Evolutionary conservation across 768 basidiomycete genomes (phyloP).

Genomic region (Mycena latifolia): DNA sequence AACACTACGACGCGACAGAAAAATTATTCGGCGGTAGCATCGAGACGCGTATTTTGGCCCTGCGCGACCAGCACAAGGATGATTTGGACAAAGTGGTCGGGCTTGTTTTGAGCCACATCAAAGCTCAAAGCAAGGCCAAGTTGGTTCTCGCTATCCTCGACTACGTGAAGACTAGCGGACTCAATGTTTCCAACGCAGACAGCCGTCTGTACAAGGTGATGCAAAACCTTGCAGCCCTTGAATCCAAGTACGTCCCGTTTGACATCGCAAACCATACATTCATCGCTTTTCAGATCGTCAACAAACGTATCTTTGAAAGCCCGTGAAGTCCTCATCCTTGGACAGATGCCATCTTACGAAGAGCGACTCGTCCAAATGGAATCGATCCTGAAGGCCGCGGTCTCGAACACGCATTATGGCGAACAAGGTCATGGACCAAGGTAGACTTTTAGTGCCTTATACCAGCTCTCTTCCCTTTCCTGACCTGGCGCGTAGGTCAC

Average conservation of each 20-base stretch:
- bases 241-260: conserved; percentile 77
- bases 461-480: conserved; percentile 17
- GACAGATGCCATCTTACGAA: conserved; percentile 97
- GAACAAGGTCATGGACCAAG: conserved; percentile 76
- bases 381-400: conserved; percentile 88
- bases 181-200: conserved; percentile 83
- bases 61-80: conserved; percentile 94
- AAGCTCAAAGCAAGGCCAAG: conserved; percentile 92
- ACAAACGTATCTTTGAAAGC: conserved; percentile 93
- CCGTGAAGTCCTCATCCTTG: conserved; percentile 95
- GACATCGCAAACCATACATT: conserved; percentile 7
- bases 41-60: conserved; percentile 89
- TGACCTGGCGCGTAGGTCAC: conserved; percentile 63
- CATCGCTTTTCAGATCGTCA: conserved; percentile 73
- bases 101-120: conserved; percentile 95
- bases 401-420: conserved; percentile 90
- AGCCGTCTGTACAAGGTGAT: conserved; percentile 81
- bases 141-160: conserved; percentile 90
- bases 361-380: conserved; percentile 97
- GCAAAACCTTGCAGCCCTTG: conserved; percentile 85
- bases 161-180: conserved; percentile 84
- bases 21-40: conserved; percentile 95
- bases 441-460: conserved; percentile 47
- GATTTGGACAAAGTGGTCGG: conserved; percentile 89
- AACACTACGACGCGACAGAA: conserved; percentile 87